phyloP scores from a whole-genome alignment of 2,329 filamentous ascomycete genomes.

The Parascedosporium putredinis region DNA sequence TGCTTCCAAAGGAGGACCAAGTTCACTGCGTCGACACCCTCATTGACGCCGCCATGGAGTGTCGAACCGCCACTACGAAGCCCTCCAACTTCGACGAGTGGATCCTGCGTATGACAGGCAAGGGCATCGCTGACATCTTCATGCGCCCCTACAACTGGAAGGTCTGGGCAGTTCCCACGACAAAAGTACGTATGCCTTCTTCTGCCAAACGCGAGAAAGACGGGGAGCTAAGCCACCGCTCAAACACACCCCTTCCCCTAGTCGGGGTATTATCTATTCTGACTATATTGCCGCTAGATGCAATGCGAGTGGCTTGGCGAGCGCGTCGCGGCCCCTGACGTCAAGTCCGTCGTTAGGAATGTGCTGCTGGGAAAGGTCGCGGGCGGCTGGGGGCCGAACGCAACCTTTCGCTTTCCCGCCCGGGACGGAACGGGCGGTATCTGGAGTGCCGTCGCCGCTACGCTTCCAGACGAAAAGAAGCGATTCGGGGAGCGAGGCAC shows the following conservation, averaged over 20 bases:
- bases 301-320: constrained; percentile 98
- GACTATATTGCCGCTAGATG: too few species aligned
- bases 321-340: constrained; percentile 91
- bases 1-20: constrained; percentile 95
- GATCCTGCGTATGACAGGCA: constrained; percentile 87
- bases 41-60: constrained; percentile 86
- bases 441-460: constrained; percentile 95
- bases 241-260: too few species aligned
- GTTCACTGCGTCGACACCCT: constrained; percentile 88
- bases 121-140: constrained; percentile 86
- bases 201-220: too few species aligned
- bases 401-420: constrained; percentile 96
- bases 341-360: constrained; percentile 89
- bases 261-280: too few species aligned
- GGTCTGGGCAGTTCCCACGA: constrained; percentile 97
- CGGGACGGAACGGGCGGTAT: constrained; percentile 94
- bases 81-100: constrained; percentile 97
- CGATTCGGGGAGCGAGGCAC: constrained; percentile 76
- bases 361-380: constrained; percentile 93
- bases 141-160: constrained; percentile 99
- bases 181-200: constrained; percentile 66
- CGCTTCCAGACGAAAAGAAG: constrained; percentile 83
- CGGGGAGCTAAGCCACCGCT: too few species aligned
- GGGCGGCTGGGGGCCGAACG: constrained; percentile 96
- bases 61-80: constrained; percentile 79